Evolutionary conservation across 2,329 filamentous ascomycete species (phyloP).

Genomic region (Polychaeton citri): DNA sequence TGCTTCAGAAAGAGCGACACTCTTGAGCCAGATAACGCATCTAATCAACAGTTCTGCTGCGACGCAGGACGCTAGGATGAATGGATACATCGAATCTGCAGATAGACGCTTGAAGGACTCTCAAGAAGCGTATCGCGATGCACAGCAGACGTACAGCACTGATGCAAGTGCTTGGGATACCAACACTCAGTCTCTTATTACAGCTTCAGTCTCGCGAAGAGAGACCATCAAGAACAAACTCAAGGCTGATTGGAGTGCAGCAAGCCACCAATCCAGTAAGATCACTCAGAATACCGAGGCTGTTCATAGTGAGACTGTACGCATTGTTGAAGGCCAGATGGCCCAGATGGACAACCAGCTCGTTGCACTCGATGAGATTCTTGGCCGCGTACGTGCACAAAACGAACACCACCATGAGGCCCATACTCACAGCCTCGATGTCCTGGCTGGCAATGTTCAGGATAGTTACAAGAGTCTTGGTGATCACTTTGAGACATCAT

Average conservation of each 20-base stretch:
- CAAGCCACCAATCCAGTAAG: slow-evolving; percentile 66
- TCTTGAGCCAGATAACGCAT: slow-evolving; percentile 64
- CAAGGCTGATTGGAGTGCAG: slow-evolving; percentile 71
- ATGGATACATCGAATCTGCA: slow-evolving; percentile 50
- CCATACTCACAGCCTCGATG: slow-evolving; percentile 53
- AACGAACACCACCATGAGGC: slow-evolving; percentile 65
- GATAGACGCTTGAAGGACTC: slow-evolving; percentile 35
- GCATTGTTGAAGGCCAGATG: slow-evolving; percentile 81
- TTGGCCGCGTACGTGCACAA: slow-evolving; percentile 64
- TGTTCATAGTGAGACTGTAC: slow-evolving; percentile 80
- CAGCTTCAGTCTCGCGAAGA: slow-evolving; percentile 57
- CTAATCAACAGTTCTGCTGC: slow-evolving; percentile 64
- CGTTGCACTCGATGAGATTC: slow-evolving; percentile 79
- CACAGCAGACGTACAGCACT: slow-evolving; percentile 51
- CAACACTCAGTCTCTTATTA: slow-evolving; percentile 55
- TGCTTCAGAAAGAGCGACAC: slow-evolving; percentile 56
- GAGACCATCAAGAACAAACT: slow-evolving; percentile 70
- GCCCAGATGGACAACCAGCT: slow-evolving; percentile 79
- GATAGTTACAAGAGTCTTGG: slow-evolving; percentile 60
- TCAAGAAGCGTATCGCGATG: slow-evolving; percentile 40
- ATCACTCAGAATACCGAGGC: slow-evolving; percentile 75
- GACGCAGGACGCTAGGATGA: slow-evolving; percentile 58
- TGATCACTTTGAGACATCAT: slow-evolving; percentile 55
- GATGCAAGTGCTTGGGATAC: slow-evolving; percentile 64
- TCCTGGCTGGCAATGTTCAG: slow-evolving; percentile 55